phyloP scores from a whole-genome alignment of 2,329 filamentous ascomycete species.

The Aspergillus novofumigatus region DNA sequence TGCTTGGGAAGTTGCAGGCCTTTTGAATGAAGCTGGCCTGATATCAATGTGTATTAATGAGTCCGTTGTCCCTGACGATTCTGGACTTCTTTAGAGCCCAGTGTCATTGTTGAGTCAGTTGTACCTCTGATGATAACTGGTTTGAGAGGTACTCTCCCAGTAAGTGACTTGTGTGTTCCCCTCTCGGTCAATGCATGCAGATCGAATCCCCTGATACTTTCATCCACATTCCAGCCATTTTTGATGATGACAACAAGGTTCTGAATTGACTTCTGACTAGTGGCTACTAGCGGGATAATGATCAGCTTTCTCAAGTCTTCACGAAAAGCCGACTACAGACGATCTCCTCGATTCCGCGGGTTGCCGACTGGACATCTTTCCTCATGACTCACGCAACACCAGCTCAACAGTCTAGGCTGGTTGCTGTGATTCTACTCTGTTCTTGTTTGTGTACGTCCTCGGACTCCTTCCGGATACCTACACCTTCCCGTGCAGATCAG shows the following conservation, averaged over 20 bases:
- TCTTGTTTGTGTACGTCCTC: background rate
- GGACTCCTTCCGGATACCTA: background rate
- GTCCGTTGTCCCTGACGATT: background rate
- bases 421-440: background rate
- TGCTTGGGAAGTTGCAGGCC: background rate
- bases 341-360: constrained; percentile 2
- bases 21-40: background rate
- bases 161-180: background rate
- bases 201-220: background rate
- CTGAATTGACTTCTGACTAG: background rate
- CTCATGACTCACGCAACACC: background rate
- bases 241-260: background rate
- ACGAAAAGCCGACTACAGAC: background rate
- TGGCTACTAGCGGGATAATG: background rate
- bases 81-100: no score
- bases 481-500: background rate
- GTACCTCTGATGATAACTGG: background rate
- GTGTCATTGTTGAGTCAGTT: background rate
- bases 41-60: background rate
- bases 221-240: background rate
- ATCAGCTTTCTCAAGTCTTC: background rate
- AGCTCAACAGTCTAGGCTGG: background rate
- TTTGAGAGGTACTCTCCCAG: background rate
- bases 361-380: constrained; percentile 6
- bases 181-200: background rate